Evolutionary conservation across 2,329 filamentous ascomycete species (phyloP).

Genomic region (Penicillium psychrosexuale): DNA sequence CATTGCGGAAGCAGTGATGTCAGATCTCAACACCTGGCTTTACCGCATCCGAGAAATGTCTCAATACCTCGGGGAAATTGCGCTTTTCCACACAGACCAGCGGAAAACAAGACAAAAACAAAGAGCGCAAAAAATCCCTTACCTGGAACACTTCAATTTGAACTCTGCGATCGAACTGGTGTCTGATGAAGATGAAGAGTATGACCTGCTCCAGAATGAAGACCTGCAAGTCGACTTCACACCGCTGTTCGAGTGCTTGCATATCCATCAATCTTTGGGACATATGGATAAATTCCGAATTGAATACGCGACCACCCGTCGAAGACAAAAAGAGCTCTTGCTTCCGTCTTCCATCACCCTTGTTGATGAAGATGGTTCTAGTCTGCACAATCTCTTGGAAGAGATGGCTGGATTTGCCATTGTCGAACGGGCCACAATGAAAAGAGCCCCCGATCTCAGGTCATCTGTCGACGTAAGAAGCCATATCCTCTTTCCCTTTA

Average conservation of each 20-base stretch:
- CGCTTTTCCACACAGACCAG: constrained; percentile 92
- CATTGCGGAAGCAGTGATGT: constrained; percentile 96
- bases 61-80: constrained; percentile 91
- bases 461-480: constrained; percentile 70
- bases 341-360: constrained; percentile 74
- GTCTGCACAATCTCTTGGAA: constrained; percentile 85
- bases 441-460: constrained; percentile 76
- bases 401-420: constrained; percentile 96
- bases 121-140: constrained; percentile 70
- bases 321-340: constrained; percentile 87
- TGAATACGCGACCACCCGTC: constrained; percentile 87
- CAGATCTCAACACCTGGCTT: constrained; percentile 93
- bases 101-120: constrained; percentile 79
- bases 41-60: constrained; percentile 93
- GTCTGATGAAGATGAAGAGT: constrained; percentile 91
- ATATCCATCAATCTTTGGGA: constrained; percentile 92
- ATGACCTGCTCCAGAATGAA: constrained; percentile 92
- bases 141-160: constrained; percentile 78
- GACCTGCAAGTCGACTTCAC: constrained; percentile 93
- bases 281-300: constrained; percentile 86
- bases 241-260: constrained; percentile 88
- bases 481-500: constrained; percentile 27
- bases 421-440: constrained; percentile 91
- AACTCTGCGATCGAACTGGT: constrained; percentile 96
- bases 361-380: constrained; percentile 75